Base-by-base conservation (phyloP, 495 filamentous ascomycete genomes). In the Xanthoparmelia taractica region DNA sequence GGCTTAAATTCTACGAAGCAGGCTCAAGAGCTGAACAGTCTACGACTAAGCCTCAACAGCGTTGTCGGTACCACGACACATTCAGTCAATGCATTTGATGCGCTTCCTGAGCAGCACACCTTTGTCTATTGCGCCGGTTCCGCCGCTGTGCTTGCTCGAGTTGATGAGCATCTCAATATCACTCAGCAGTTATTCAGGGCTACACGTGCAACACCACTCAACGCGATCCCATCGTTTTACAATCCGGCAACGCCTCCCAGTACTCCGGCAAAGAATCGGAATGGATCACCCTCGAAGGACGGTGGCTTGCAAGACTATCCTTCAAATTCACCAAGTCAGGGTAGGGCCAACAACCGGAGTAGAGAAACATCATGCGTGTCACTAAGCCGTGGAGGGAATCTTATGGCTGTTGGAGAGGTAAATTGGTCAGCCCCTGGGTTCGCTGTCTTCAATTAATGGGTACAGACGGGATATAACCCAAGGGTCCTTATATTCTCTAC, bases 301-400 rank as follows among this genome's bases (percentile, higher is more conserved):
- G 43, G 45, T 18, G 27, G 47, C 54, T 59, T 25, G 27, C 34
- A 23, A n/a, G 58, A 57, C 29, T 72, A 76, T 47, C 66, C 68
- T 76, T 69, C 80, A 37, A 87, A 90, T 54, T 84, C 84, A 20
- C 80, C 84, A 25, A 79, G 40, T 29, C 66, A 58, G n/a, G 48
- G 34, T 18, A 67, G 48, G 54, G 48, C 50, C 10, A 36, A 50
- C n/a, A 64, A 96, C 72, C 81, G 92, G 64, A 87, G 96, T 70
- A 96, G 96, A 74, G 91, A 93, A n/a, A 90, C 92, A 2, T 96
- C 92, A n/a, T 95, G 91, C 75, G 82, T 97, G 33, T 89, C 89
- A 25, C 85, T 98, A 61, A 97, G 92, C 73, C 87, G 85, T 7
- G 90, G 96, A 80, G 94, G 91, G 52, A 87, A 83, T 64, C 91